Conservation (phyloP, 768 basidiomycete species). For the Dacryopinax spathularia region DNA sequence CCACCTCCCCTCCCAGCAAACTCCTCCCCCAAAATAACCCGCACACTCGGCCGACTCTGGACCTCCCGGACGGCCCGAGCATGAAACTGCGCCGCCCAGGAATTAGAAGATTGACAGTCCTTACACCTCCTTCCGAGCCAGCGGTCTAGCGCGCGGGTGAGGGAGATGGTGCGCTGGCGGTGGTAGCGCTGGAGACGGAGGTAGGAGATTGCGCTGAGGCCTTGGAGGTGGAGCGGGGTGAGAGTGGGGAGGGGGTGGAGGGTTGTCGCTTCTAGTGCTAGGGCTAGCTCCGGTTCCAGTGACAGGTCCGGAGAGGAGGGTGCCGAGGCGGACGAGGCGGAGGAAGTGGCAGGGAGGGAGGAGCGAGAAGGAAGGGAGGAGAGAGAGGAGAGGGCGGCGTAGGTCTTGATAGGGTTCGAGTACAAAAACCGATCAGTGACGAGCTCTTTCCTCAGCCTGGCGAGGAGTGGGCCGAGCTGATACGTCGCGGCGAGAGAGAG, state of each 20-base stretch:
- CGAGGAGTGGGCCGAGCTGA: neutral
- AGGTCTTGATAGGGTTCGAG: neutral
- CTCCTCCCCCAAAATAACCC: neutral
- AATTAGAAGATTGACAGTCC: neutral
- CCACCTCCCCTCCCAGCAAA: too few species aligned
- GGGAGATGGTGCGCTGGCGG: neutral
- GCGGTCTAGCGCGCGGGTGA: neutral
- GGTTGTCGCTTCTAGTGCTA: neutral
- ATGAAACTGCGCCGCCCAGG: neutral
- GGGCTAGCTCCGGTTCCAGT: neutral
- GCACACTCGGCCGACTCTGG: neutral
- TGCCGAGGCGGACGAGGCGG: too few species aligned
- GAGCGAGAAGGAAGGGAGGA: too few species aligned
- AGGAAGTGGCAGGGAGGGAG: too few species aligned
- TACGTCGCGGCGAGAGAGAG: neutral
- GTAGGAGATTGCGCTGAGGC: neutral
- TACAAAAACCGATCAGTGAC: neutral
- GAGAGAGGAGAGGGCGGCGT: neutral
- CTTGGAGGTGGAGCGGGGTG: neutral
- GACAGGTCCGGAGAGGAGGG: too few species aligned
- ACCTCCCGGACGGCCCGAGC: neutral
- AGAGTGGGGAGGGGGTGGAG: neutral
- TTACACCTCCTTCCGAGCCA: neutral
- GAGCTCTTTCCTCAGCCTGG: neutral
- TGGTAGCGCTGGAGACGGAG: neutral